Conservation (phyloP, 2,329 filamentous ascomycete species). For the Aspergillus brasiliensis region DNA sequence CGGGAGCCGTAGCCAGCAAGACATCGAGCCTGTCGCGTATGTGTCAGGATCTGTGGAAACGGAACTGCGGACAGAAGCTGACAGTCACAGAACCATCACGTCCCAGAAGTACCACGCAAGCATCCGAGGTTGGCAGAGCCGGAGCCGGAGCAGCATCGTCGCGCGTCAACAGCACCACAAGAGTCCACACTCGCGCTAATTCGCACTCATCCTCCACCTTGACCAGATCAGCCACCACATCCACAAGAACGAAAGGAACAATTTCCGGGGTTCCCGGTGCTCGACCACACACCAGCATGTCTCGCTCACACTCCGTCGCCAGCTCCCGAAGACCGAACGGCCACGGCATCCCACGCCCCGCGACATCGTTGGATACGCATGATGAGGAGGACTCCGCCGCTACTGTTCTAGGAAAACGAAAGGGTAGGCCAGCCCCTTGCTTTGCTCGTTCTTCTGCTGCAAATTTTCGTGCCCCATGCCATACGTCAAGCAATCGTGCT, state of each 20-base stretch:
- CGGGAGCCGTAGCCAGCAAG: constrained; percentile 49
- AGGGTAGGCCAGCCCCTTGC: constrained; percentile 53
- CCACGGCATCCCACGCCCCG: constrained; percentile 44
- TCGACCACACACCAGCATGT: constrained; percentile 48
- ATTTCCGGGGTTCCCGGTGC: constrained; percentile 55
- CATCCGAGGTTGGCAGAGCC: constrained; percentile 43
- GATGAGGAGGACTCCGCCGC: constrained; percentile 38
- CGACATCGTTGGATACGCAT: constrained; percentile 47
- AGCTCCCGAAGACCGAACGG: constrained; percentile 53
- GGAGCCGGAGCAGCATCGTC: constrained; percentile 25
- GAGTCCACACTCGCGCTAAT: constrained; percentile 44
- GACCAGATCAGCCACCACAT: constrained; percentile 44
- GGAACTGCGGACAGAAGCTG: constrained; percentile 1
- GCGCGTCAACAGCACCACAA: constrained; percentile 39
- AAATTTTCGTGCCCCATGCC: constrained; percentile 16
- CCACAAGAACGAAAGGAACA: constrained; percentile 50
- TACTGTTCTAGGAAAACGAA: constrained; percentile 49
- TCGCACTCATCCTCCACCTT: constrained; percentile 40
- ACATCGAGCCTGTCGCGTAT: constrained; percentile 48
- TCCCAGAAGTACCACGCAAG: constrained; percentile 52
- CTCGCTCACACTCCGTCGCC: constrained; percentile 56
- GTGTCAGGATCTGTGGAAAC: constrained; percentile 11
- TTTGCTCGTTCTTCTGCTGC: constrained; percentile 31
- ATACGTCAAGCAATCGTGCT: constrained; percentile 12
- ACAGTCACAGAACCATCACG: constrained; percentile 50